phyloP scores from a whole-genome alignment of 306 rosid species.

The Pyrus communis region DNA sequence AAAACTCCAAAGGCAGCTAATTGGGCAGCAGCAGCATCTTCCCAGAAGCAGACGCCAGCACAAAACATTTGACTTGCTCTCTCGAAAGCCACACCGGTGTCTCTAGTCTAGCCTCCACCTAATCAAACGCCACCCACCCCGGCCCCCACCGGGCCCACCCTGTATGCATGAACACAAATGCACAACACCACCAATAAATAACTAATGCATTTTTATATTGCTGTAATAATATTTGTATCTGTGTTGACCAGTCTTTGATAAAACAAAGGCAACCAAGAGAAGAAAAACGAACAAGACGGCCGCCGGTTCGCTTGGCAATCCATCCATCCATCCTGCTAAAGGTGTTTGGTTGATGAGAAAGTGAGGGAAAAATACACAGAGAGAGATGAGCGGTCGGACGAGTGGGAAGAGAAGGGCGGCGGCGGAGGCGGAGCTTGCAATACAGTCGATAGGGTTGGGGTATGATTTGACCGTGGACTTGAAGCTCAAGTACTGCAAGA shows the following conservation, averaged over 20 bases:
- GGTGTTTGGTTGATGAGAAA: background rate
- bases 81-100: too few relatives aligned
- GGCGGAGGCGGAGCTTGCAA: slow-evolving; percentile 33
- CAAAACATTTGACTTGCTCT: too few relatives aligned
- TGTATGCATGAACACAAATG: too few relatives aligned
- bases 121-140: background rate
- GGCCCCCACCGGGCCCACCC: too few relatives aligned
- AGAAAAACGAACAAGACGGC: background rate
- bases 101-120: background rate
- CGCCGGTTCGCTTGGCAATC: background rate
- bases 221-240: too few relatives aligned
- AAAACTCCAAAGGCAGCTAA: too few relatives aligned
- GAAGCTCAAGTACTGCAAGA: slow-evolving; percentile 54
- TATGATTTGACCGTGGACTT: slow-evolving; percentile 63
- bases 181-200: background rate
- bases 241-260: background rate
- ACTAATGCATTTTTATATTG: background rate
- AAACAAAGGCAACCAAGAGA: background rate
- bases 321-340: background rate
- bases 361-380: background rate
- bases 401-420: slow-evolving; percentile 19
- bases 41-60: too few relatives aligned
- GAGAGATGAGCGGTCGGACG: slow-evolving; percentile 4
- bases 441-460: slow-evolving; percentile 49
- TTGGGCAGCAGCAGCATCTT: too few relatives aligned